Evolutionary conservation across 1,284 basidiomycete species (phyloP), one percentile per base, ranked within the genome.

Genomic region (Leccinum pachyderme): DNA sequence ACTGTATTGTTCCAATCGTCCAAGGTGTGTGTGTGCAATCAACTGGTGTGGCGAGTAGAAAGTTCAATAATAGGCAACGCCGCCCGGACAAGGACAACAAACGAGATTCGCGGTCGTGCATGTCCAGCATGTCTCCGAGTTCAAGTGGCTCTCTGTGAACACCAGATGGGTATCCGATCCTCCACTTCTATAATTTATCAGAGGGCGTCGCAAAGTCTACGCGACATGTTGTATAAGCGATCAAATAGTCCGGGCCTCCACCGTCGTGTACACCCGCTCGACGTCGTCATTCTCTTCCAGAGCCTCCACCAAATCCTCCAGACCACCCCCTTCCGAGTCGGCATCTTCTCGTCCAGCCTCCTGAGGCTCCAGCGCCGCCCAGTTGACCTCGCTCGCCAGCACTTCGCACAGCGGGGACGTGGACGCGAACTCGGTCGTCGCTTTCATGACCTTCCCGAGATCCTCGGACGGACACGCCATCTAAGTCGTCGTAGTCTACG

Each of bases 261-360:
- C 56, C 27, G 77, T 81, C 46, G 84, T 86, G 76, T 82, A 87
- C 43, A 89, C 83, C 46, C 79, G 79, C 53, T 84, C 72, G 13
- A 81, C 82, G 63, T 88, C 87, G 57, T 83, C 83, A 58, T 83
- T 74, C 27, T 77, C 81, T 65, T 87, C 84, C 41, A 90, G 68
- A 9, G 76, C 77, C 37, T 81, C 75, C 39, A 87, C 72, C 39
- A 89, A 70, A 15, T 74, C 68, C 28, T 74, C 70, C 13, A 88
- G 66, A 52, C 72, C 74, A 18, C 62, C 60, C 33, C 56, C 59
- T n/a, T 37, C 41, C 18, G 31, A 32, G n/a, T 75, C 65, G 35
- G 77, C 75, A 18, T 80, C 77, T 24, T 69, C 77, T 24, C 68
- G 62, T 18, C 32, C 54, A 44, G 3, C 67, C 22, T 66, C 71